Conservation (phyloP, 768 basidiomycete species). For the Calocybe cyanea region DNA sequence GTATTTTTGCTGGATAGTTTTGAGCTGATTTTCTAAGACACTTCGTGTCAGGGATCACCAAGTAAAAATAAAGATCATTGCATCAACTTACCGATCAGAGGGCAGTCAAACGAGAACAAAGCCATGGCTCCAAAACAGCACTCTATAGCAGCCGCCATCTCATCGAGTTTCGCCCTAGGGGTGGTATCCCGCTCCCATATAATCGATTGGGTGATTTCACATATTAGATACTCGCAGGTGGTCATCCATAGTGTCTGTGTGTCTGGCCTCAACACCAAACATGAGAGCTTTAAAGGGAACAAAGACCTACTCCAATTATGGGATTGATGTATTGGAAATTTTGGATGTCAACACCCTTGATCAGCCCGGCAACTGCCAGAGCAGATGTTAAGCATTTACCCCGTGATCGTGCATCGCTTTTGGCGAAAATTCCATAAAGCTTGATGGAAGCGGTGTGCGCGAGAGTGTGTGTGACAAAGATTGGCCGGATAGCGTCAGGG, state of each 20-base stretch:
- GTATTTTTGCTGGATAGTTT: constrained; percentile 40
- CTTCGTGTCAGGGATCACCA: background rate
- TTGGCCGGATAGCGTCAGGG: constrained; percentile 10
- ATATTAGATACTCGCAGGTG: constrained; percentile 39
- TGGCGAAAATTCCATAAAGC: constrained; percentile 17
- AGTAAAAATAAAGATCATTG: background rate
- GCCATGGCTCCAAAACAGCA: constrained; percentile 36
- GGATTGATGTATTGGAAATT: constrained; percentile 40
- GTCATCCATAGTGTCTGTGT: constrained; percentile 42
- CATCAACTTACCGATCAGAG: constrained; percentile 37
- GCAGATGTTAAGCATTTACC: constrained; percentile 38
- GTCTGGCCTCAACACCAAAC: constrained; percentile 1
- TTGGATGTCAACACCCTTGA: constrained; percentile 32
- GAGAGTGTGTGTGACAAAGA: constrained; percentile 23
- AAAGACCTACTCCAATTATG: constrained; percentile 43
- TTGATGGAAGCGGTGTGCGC: constrained; percentile 23
- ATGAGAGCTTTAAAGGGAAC: constrained; percentile 1
- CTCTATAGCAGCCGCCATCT: constrained; percentile 32
- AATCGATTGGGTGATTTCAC: constrained; percentile 40
- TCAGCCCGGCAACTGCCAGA: constrained; percentile 30
- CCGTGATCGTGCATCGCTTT: constrained; percentile 32
- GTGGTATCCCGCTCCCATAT: constrained; percentile 23
- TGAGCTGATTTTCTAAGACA: constrained; percentile 37
- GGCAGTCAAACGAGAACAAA: constrained; percentile 36
- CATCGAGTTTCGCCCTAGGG: constrained; percentile 28